Conservation (phyloP, 768 basidiomycete species). For the Boletus rufocinnamomeus region DNA sequence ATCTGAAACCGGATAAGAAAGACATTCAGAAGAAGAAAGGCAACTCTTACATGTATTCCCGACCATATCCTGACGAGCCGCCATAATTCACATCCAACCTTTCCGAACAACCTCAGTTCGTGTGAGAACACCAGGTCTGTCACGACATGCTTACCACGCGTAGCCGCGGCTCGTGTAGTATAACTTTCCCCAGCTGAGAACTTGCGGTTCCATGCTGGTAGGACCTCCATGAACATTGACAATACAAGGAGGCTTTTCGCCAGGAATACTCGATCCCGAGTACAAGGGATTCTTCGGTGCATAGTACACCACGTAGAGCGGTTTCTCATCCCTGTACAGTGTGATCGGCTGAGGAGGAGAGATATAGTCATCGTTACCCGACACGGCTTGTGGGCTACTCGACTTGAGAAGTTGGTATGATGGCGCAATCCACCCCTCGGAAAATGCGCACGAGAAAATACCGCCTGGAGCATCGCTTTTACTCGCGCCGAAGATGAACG, state of each 20-base stretch:
- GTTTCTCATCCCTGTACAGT: slow-evolving; percentile 38
- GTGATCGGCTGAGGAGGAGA: slow-evolving; percentile 53
- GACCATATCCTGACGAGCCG: slow-evolving; percentile 74
- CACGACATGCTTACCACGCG: slow-evolving; percentile 54
- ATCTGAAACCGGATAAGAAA: slow-evolving; percentile 26
- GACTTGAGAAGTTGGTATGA: slow-evolving; percentile 27
- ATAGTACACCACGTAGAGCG: slow-evolving; percentile 66
- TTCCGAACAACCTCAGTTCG: neutral
- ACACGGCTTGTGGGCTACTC: slow-evolving; percentile 20
- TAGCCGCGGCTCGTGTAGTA: slow-evolving; percentile 73
- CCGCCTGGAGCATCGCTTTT: slow-evolving; percentile 35
- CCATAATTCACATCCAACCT: slow-evolving; percentile 79
- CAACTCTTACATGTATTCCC: slow-evolving; percentile 52
- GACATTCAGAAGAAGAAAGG: neutral
- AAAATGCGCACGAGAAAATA: slow-evolving; percentile 34
- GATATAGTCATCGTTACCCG: slow-evolving; percentile 34
- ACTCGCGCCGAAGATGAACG: slow-evolving; percentile 37
- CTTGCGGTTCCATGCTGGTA: slow-evolving; percentile 48
- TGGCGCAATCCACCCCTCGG: slow-evolving; percentile 24
- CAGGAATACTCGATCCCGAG: slow-evolving; percentile 43
- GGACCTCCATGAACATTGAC: slow-evolving; percentile 75
- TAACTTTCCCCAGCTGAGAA: slow-evolving; percentile 54
- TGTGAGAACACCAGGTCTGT: neutral
- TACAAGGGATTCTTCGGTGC: slow-evolving; percentile 67
- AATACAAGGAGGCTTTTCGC: slow-evolving; percentile 69